These are phyloP conservation scores for Diplocarpon rosae DNA, from an alignment of 2,329 filamentous ascomycete genomes.

Conservation along the genomic window DNA sequence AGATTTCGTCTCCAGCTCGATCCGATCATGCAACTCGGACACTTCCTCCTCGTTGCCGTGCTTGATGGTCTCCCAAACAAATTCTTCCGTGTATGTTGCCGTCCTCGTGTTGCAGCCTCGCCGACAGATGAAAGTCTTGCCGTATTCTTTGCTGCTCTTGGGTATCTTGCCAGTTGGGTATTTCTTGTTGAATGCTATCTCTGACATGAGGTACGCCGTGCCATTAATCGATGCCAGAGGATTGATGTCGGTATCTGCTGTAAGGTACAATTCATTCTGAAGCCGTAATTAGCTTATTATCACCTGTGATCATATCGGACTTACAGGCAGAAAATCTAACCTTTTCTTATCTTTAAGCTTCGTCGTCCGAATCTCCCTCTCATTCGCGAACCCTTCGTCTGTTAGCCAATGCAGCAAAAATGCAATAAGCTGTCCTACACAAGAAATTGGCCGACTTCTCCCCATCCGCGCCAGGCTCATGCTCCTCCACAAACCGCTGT, in stretches of 20 bases:
- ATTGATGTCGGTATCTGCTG: constrained; percentile 77
- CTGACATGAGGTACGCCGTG: constrained; percentile 71
- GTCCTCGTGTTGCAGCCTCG: constrained; percentile 83
- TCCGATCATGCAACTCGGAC: constrained; percentile 22
- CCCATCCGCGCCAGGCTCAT: constrained; percentile 38
- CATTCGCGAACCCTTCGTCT: constrained; percentile 64
- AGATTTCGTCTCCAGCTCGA: constrained; percentile 59
- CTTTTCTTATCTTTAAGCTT: constrained; percentile 68
- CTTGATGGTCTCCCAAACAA: constrained; percentile 82
- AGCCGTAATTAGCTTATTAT: not conserved
- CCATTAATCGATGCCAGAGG: constrained; percentile 83
- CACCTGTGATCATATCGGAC: constrained; percentile 9
- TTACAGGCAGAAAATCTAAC: constrained; percentile 61
- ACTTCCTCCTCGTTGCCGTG: constrained; percentile 26
- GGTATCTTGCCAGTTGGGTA: constrained; percentile 70
- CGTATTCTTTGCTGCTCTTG: constrained; percentile 60
- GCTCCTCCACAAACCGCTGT: constrained; percentile 64
- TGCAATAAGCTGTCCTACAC: constrained; percentile 32
- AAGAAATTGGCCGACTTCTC: constrained; percentile 80
- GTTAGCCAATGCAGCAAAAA: constrained; percentile 5
- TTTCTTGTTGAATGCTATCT: constrained; percentile 50
- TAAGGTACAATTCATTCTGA: constrained; percentile 86
- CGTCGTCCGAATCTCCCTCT: constrained; percentile 62
- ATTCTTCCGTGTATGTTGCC: constrained; percentile 84
- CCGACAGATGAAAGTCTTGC: constrained; percentile 83